phyloP scores from a whole-genome alignment of 2,329 filamentous ascomycete species.

The Cryphonectria carpinicola region DNA sequence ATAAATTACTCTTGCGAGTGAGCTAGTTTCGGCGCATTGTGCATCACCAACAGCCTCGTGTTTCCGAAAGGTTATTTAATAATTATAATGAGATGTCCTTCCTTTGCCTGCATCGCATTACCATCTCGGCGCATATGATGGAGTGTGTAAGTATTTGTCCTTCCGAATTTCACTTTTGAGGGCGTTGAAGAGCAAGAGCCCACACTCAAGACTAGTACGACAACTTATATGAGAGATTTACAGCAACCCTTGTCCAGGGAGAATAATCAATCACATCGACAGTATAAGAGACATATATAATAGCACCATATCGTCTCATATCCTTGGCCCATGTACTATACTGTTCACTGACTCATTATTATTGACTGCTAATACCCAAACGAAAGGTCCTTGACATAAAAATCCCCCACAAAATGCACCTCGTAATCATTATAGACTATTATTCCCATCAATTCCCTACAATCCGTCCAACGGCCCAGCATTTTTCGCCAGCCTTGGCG shows the following conservation, averaged over 20 bases:
- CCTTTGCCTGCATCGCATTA: neutral
- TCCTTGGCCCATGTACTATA: too few species aligned
- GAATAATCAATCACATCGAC: too few species aligned
- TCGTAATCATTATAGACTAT: neutral
- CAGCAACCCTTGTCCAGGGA: neutral
- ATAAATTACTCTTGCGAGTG: neutral
- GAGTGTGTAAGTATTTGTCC: neutral
- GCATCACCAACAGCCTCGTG: too few species aligned
- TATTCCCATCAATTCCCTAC: neutral
- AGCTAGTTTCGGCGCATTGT: neutral
- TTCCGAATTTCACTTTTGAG: neutral
- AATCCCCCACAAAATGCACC: neutral
- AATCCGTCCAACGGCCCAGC: neutral
- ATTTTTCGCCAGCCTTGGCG: conserved; percentile 13
- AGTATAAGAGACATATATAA: too few species aligned
- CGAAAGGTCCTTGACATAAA: neutral
- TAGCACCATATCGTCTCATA: too few species aligned
- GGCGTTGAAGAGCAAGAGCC: neutral
- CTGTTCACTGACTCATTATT: neutral
- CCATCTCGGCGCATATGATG: neutral
- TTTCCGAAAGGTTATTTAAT: too few species aligned
- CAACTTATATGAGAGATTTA: too few species aligned
- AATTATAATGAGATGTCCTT: too few species aligned
- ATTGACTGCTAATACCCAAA: neutral
- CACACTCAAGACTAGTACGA: neutral